Base-by-base conservation (phyloP, 2,329 filamentous ascomycete species). In the Alternaria alternata region DNA sequence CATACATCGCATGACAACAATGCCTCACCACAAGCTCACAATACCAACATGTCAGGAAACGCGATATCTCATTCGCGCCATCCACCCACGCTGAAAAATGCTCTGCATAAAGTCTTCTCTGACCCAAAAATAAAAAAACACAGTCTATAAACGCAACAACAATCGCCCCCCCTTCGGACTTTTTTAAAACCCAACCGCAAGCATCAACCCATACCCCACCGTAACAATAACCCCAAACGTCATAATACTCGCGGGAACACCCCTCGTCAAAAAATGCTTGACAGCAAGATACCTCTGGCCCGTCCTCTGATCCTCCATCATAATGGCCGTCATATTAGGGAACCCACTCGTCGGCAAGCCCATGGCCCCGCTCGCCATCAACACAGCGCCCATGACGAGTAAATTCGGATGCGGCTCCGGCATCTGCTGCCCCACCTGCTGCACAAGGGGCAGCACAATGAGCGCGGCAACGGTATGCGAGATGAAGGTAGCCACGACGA, bases 311-410 rank as follows among this genome's bases (percentile, higher is more conserved):
- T 99, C 94, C 81, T 99, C 95, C 85, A 98, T 98, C 95, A 99
- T 98, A 73, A 99, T 98, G 4, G 95, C 95, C 74, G 95, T 99
- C 95, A 99, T 99, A 71, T 99, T 99, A 2, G 95, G 95, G 82
- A 99, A 99, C 8, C 95, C 96, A 76, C 90, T 94, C 0, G 95
- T 99, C 3, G 95, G 95, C 79, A 99, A 80, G 12, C 90, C 95
- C 95, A 99, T 99, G 2, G 93, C 95, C n/a, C 94, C 94, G 66
- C 91, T 94, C 75, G 95, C 97, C 93, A 99, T 99, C 64, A 99
- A 81, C 11, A 96, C 94, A 55, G 91, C 90, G 0, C 89, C 92
- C 94, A 99, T 98, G 64, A 99, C 95, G 60, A 99, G 82, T 61
- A 99, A 81, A 78, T 98, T 98, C 8, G 95, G 94, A 76, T 96